These are phyloP conservation scores for Cyclanthera cordifolia DNA, from an alignment of 306 rosid species.

Conservation along the genomic window DNA sequence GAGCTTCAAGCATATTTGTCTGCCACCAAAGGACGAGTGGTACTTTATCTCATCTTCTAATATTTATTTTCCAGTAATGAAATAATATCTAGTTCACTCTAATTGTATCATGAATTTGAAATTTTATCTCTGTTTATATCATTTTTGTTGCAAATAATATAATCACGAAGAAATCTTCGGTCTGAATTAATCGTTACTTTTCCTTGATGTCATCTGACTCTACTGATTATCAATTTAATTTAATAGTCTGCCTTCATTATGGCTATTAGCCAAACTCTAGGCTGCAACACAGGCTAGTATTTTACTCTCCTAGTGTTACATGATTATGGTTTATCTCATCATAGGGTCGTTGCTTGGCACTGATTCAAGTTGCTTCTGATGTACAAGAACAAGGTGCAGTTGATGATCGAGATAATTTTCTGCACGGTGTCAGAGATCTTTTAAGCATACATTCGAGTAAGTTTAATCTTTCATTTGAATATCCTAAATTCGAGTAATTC, in stretches of 20 bases:
- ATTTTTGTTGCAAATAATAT: background rate
- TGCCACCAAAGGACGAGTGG: slow-evolving; percentile 92
- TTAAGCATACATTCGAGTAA: slow-evolving; percentile 85
- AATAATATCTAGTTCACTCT: background rate
- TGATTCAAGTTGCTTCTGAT: slow-evolving; percentile 88
- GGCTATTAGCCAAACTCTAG: background rate
- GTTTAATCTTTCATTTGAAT: slow-evolving; percentile 15
- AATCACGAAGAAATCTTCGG: background rate
- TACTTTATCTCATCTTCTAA: slow-evolving; percentile 24
- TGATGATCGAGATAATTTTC: slow-evolving; percentile 78
- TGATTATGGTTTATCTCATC: slow-evolving; percentile 12
- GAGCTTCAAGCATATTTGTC: slow-evolving; percentile 79
- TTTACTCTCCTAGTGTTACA: background rate
- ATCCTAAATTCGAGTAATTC: background rate
- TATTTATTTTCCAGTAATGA: slow-evolving; percentile 9
- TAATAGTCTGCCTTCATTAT: background rate
- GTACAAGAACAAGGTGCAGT: slow-evolving; percentile 95
- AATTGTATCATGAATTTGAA: background rate
- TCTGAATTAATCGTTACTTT: background rate
- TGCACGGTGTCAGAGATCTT: slow-evolving; percentile 94
- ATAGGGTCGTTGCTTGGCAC: slow-evolving; percentile 78
- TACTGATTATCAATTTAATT: slow-evolving; percentile 1
- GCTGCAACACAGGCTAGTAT: background rate
- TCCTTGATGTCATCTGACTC: background rate
- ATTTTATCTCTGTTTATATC: background rate